Evolutionary conservation across 257 asterid species (phyloP), one percentile per base, ranked within the genome.

Genomic region (Buddleja alternifolia): DNA sequence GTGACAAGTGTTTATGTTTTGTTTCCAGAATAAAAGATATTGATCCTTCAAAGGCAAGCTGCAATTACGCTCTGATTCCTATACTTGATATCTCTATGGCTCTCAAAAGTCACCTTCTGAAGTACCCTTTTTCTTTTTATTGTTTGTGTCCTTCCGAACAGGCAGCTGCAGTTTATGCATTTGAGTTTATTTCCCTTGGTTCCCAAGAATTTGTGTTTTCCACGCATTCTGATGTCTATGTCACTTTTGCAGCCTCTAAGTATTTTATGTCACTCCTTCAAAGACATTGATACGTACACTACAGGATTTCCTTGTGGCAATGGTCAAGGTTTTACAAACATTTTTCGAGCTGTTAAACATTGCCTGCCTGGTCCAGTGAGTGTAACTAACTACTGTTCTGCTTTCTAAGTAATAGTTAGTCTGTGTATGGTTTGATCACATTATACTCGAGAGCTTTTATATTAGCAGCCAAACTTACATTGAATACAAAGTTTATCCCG

Each of bases 291-390:
- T 75, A 85, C 82, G 39, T 93, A 90, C 71, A 93, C 97, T 3
- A 90, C 95, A 32, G 98, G 98, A 75, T 93, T 93, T 73, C 95
- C 96, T 66, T 81, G 89, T 62, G 96, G 96, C 64, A 82, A 86
- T 66, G 82, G 66, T 75, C 85, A 83, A 40, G 97, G 98, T 58
- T 80, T 73, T 70, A 60, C 86, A 17, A 75, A 83, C 79, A 78
- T 86, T 61, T 93, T 93, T 69, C 88, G 95, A 82, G 92, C 89
- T 36, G 97, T 84, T 62, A 88, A 86, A 52, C 90, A 84, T 60
- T 90, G 96, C 85, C 81, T 93, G 39, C 97, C 97, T 62, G 96
- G 98, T 67, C 95, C 98, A 19, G 95, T 88, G 78, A 88, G 95
- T 82, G 10, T 50, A 39, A 37, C 63, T 59, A 58, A 25, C 20